Base-by-base conservation (phyloP, 768 basidiomycete species). In the Tricholoma terreum region DNA sequence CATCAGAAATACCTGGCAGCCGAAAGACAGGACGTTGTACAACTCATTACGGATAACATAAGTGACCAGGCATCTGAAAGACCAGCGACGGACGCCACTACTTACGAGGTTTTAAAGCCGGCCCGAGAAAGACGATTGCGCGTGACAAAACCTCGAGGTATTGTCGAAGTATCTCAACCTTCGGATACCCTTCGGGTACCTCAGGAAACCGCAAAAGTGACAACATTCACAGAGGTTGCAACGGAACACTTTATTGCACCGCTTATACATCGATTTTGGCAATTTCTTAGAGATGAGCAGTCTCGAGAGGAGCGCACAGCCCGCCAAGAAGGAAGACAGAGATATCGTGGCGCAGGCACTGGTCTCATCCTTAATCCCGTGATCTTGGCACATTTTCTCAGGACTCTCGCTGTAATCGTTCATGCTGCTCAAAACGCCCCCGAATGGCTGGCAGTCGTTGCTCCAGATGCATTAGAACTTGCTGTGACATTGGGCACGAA, bases 241-340 rank as follows among this genome's bases (percentile, higher is more conserved):
- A 90, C 90, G 0, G 92, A 94, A 66, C 86, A 75, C 71, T 98
- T 98, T 74, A 82, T 97, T 51, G 83, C 87, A 58, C 97, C 97
- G 0, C 76, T 98, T 52, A 82, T 98, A 73, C 89, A 94, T 63
- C 84, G 87, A n/a, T 97, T 98, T 73, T 99, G 94, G 94, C 67
- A 80, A n/a, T 92, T 95, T 73, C 82, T 97, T 45, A 84, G 90
- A 6, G 93, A 96, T 63, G 87, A 91, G 65, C 85, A 90, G 63
- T 78, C 82, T 2, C 80, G 92, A 35, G 90, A 93, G 65, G 81
- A 84, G 52, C 81, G 90, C 40, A 87, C 87, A 2, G 77, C 81
- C 2, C 78, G 79, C 38, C 77, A 77, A n/a, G 73, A 80, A 24
- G 75, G 74, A n/a, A 67, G 84, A 24, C 69, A 79, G 40, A 78